A percentile compares a stretch with the other conserved stretches of the same genome.
These are phyloP conservation scores for Trebouxia sp. DNA, from an alignment of 139 green algal species.

Conservation along the genomic window DNA sequence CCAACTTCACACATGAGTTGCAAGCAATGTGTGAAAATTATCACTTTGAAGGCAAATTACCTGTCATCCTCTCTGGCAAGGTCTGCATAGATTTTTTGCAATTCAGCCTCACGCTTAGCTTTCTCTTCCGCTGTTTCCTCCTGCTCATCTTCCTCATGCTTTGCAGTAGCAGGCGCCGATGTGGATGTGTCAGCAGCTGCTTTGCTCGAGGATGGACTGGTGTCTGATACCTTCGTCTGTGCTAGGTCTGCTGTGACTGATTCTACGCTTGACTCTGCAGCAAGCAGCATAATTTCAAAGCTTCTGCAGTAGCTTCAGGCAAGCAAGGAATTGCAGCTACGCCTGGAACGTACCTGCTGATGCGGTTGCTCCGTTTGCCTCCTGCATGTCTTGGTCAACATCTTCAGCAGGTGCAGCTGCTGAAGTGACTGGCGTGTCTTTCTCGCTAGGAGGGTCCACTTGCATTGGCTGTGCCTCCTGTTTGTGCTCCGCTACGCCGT, in stretches of 20 bases:
- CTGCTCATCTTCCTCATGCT: constrained; percentile 42
- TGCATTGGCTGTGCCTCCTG: constrained; percentile 17
- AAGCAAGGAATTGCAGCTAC: neutral
- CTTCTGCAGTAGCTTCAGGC: neutral
- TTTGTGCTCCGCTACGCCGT: neutral
- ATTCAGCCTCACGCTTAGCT: constrained; percentile 52
- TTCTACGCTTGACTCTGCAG: constrained; percentile 8
- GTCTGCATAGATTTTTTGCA: constrained; percentile 55
- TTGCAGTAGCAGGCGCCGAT: neutral
- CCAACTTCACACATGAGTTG: neutral
- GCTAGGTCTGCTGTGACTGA: neutral
- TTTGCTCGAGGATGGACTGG: neutral
- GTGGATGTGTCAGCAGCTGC: constrained; percentile 7
- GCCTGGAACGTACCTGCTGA: neutral
- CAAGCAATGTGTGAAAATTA: neutral
- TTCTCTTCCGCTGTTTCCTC: constrained; percentile 29
- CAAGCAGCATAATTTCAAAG: neutral
- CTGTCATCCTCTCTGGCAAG: constrained; percentile 64
- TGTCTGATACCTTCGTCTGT: constrained; percentile 25
- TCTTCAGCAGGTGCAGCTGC: neutral
- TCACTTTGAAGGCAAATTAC: too few relatives aligned
- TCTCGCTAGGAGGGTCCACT: neutral
- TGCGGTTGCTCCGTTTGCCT: neutral
- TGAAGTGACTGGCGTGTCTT: neutral
- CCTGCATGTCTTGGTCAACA: constrained; percentile 10